Evolutionary conservation across 2,329 filamentous ascomycete genomes (phyloP).

Genomic region (Botrytis hyacinthi): DNA sequence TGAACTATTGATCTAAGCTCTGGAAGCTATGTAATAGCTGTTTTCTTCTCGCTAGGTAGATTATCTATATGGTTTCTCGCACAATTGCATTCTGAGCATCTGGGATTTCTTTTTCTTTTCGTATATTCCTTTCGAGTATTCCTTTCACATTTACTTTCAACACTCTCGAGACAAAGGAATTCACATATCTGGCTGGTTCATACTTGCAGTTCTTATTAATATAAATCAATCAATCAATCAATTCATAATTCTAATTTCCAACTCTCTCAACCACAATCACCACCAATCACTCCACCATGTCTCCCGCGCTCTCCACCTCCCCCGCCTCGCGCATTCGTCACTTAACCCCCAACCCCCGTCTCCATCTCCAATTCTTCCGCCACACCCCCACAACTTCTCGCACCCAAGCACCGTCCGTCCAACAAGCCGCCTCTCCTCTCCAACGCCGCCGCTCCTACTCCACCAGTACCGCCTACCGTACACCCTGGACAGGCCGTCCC

Average conservation of each 20-base stretch:
- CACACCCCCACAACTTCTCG: not conserved
- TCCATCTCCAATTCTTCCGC: not conserved
- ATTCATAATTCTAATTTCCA: not conserved
- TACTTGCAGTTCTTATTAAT: not conserved
- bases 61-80: not conserved
- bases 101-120: not conserved
- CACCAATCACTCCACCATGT: not conserved
- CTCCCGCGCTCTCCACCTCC: not conserved
- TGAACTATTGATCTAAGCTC: constrained; percentile 1
- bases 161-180: not conserved
- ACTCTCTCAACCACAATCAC: not conserved
- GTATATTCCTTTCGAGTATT: not conserved
- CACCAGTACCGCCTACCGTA: not conserved
- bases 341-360: constrained; percentile 5
- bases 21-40: not conserved
- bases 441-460: not conserved
- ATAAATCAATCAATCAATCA: not conserved
- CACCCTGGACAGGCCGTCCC: not conserved
- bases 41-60: not conserved
- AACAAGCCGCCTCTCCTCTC: not conserved
- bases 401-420: too few species aligned
- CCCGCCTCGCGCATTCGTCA: constrained; percentile 3
- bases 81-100: not conserved
- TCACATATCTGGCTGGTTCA: too few species aligned
- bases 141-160: too few species aligned